These are phyloP conservation scores for Chytriomyces sp. DNA, from an alignment of 192 early-diverging fungal species.

Conservation along the genomic window DNA sequence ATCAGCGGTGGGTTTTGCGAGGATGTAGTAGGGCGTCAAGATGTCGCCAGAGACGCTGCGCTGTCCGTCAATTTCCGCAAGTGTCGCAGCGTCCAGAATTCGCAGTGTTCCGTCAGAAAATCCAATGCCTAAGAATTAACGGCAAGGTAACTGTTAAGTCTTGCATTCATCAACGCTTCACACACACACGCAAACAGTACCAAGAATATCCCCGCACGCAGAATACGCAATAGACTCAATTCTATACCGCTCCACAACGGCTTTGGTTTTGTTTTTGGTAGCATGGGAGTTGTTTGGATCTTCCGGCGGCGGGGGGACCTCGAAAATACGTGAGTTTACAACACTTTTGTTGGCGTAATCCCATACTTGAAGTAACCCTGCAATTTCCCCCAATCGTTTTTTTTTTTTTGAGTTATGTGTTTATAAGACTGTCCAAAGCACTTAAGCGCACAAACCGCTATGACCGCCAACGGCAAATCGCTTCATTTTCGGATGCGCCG, in stretches of 20 bases:
- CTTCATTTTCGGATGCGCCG: constrained; percentile 44
- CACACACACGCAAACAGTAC: constrained; percentile 14
- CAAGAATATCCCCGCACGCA: constrained; percentile 39
- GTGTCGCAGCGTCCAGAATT: constrained; percentile 43
- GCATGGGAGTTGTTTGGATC: constrained; percentile 22
- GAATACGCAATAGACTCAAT: constrained; percentile 46
- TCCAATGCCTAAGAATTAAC: constrained; percentile 41
- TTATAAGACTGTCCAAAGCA: neutral
- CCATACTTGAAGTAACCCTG: constrained; percentile 55
- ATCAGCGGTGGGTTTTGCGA: constrained; percentile 14
- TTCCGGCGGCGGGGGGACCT: constrained; percentile 35
- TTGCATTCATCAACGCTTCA: neutral
- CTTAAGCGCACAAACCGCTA: constrained; percentile 35
- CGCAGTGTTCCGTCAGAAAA: constrained; percentile 54
- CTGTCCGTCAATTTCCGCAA: constrained; percentile 45
- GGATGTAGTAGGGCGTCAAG: constrained; percentile 22
- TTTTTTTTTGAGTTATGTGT: neutral
- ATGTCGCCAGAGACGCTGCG: constrained; percentile 34
- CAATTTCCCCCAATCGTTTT: neutral
- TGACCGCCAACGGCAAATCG: constrained; percentile 51
- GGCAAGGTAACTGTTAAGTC: neutral
- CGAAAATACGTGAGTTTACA: constrained; percentile 41
- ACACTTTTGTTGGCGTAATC: constrained; percentile 50
- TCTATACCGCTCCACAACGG: constrained; percentile 28
- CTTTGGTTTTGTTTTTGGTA: constrained; percentile 29